Conservation (phyloP, 352 stramenopile species). For the Plasmopara halstedii region DNA sequence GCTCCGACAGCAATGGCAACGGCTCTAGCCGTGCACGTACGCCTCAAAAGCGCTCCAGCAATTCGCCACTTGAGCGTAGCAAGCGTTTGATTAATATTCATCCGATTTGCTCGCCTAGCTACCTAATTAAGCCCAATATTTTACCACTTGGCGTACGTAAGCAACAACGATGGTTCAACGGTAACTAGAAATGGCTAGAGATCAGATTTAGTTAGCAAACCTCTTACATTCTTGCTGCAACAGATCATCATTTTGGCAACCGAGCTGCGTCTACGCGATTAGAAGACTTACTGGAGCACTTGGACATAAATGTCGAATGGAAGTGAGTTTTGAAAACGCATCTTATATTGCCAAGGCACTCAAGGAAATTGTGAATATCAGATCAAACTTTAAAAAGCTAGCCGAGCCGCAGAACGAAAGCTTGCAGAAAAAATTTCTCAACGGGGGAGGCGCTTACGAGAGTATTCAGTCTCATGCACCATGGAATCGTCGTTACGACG, state of each 20-base stretch:
- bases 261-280: slow-evolving; percentile 54
- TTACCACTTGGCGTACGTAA: slow-evolving; percentile 58
- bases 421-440: slow-evolving; percentile 63
- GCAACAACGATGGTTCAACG: slow-evolving; percentile 82
- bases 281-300: slow-evolving; percentile 84
- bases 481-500: slow-evolving; percentile 44
- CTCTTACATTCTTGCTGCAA: slow-evolving; percentile 2
- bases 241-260: slow-evolving; percentile 83
- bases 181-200: slow-evolving; percentile 15
- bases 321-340: slow-evolving; percentile 24
- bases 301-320: slow-evolving; percentile 82
- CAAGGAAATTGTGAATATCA: slow-evolving; percentile 12
- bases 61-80: slow-evolving; percentile 46
- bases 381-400: slow-evolving; percentile 82
- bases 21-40: slow-evolving; percentile 56
- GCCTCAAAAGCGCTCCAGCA: slow-evolving; percentile 49
- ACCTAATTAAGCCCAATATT: slow-evolving; percentile 61
- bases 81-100: slow-evolving; percentile 81
- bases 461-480: slow-evolving; percentile 29
- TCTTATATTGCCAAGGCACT: background rate
- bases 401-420: slow-evolving; percentile 69
- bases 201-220: background rate
- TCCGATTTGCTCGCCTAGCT: slow-evolving; percentile 53
- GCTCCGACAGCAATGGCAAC: slow-evolving; percentile 51
- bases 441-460: slow-evolving; percentile 34